Percentiles rank a stretch among this genome's conserved stretches.
These are phyloP conservation scores for Hymenoscyphus repandus DNA, from an alignment of 2,329 filamentous ascomycete species.

Conservation along the genomic window DNA sequence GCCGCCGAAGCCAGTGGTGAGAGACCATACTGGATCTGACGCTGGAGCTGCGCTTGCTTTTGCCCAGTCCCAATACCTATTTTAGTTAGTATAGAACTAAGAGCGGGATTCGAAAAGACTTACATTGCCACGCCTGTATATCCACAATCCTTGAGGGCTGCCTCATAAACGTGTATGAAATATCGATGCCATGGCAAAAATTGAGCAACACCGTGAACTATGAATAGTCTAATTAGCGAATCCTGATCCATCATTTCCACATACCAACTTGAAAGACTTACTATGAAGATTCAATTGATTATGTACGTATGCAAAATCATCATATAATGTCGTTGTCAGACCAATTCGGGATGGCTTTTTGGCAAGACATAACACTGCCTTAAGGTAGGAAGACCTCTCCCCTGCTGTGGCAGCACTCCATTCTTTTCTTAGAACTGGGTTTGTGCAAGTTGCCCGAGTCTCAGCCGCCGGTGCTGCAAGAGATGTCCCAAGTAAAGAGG, in stretches of 20 bases:
- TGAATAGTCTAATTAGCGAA: neutral
- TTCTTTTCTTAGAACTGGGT: conserved; percentile 6
- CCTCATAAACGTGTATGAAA: conserved; percentile 37
- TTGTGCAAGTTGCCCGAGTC: neutral
- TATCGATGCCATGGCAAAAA: conserved; percentile 41
- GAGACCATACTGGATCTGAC: neutral
- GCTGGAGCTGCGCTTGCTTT: neutral
- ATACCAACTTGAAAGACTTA: neutral
- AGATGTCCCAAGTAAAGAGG: neutral
- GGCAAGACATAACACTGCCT: conserved; percentile 6
- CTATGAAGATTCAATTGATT: neutral
- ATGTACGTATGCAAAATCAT: conserved; percentile 8
- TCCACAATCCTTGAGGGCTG: conserved; percentile 28
- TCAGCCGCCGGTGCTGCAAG: neutral
- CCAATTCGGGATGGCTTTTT: conserved; percentile 5
- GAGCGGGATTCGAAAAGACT: neutral
- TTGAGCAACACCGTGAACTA: conserved; percentile 17
- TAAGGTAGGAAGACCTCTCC: conserved; percentile 2
- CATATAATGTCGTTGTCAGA: conserved; percentile 2
- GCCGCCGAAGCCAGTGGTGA: neutral
- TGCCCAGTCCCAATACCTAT: conserved; percentile 2
- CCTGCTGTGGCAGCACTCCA: conserved; percentile 4
- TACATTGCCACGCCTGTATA: conserved; percentile 1
- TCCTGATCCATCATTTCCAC: neutral
- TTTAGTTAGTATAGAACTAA: neutral